Conservation (phyloP, 164 flowering plant genomes). For the Stephania japonica region DNA sequence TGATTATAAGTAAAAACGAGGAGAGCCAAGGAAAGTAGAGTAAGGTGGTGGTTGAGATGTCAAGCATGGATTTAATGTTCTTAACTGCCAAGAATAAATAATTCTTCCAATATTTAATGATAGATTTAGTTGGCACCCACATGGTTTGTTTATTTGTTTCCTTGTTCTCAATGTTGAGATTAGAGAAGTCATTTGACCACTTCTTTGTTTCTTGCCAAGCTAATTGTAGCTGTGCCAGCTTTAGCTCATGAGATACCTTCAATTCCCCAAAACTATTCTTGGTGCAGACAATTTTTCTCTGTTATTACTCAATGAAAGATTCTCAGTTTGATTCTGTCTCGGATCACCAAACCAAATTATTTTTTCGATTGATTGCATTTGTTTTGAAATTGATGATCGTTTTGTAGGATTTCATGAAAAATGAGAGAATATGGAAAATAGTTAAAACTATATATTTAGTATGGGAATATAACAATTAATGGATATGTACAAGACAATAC, state of each 20-base stretch:
- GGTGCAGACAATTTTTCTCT: neutral
- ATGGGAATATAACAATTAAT: no score
- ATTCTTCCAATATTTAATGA: neutral
- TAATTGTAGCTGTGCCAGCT: neutral
- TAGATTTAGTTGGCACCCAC: constrained; percentile 20
- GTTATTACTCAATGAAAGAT: neutral
- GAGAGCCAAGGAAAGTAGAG: neutral
- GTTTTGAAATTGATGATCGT: no score
- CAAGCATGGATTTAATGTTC: neutral
- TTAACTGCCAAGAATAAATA: neutral
- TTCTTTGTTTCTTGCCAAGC: neutral
- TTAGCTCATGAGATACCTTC: neutral
- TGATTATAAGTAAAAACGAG: neutral
- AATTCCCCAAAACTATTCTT: neutral
- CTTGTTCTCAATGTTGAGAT: constrained; percentile 11
- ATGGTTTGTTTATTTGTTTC: constrained; percentile 13
- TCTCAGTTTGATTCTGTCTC: neutral
- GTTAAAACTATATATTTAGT: no score
- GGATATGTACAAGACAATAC: no score
- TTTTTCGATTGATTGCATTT: no score
- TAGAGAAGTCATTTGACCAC: constrained; percentile 5
- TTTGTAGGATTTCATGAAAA: no score
- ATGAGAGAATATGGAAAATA: no score
- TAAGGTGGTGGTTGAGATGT: neutral
- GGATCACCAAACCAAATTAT: neutral